Conservation (phyloP, 225 moss, liverwort and hornwort species). For the Sphagnum contortum region DNA sequence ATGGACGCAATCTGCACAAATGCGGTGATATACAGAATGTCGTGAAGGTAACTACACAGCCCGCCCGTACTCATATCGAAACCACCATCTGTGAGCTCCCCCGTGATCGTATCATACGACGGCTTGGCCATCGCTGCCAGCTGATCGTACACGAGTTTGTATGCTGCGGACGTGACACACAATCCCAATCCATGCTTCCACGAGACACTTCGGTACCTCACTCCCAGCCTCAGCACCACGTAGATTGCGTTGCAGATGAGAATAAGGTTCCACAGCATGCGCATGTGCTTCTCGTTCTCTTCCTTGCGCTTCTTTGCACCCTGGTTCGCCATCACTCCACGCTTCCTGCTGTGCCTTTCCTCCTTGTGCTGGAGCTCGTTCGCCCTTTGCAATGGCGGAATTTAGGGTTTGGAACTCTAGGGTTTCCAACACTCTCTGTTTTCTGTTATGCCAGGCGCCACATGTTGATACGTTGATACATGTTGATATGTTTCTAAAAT, state of each 20-base stretch:
- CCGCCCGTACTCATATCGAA: constrained; percentile 81
- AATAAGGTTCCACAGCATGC: constrained; percentile 43
- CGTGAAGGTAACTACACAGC: constrained; percentile 78
- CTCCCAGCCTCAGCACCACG: constrained; percentile 21
- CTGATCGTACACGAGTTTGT: constrained; percentile 74
- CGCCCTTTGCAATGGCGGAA: no score
- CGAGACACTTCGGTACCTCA: constrained; percentile 35
- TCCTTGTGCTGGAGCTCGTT: no score
- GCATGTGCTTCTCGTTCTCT: constrained; percentile 83
- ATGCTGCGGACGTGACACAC: constrained; percentile 38
- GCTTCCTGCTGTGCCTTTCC: background rate
- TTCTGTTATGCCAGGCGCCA: no score
- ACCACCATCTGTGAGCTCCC: constrained; percentile 84
- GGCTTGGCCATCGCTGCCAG: constrained; percentile 70
- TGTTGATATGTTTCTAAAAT: no score
- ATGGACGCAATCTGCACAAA: constrained; percentile 72
- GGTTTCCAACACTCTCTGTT: no score
- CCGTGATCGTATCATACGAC: constrained; percentile 37
- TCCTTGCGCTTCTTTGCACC: constrained; percentile 98
- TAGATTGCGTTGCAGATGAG: constrained; percentile 43
- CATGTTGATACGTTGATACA: no score
- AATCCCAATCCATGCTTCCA: constrained; percentile 63
- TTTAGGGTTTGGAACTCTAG: no score
- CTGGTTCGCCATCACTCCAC: constrained; percentile 70
- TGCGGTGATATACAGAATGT: constrained; percentile 74